Evolutionary conservation across 2,329 filamentous ascomycete species (phyloP), one percentile per base, ranked within the genome.

Genomic region (Xylariales sp.): DNA sequence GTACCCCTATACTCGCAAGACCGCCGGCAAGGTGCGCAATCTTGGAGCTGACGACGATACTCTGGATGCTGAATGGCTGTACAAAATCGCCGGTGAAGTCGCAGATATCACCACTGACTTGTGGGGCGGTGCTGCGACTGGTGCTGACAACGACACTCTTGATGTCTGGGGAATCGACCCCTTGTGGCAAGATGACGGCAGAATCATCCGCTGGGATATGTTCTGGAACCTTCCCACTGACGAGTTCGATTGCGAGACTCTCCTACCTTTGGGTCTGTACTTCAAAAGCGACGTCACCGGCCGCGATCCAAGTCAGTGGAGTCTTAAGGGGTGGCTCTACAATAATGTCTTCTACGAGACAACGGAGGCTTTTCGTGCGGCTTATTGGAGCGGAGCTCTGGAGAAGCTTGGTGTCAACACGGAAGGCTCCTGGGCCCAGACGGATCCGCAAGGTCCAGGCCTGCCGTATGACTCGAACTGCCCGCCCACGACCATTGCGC

Each of bases 321-420:
- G 53, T 11, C 52, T 76, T 0, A 60, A 65, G 14, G 71, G 70
- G 2, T 79, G 74, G 71, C 67, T 74, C 12, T 79, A 77, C 51
- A 70, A 76, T 43, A 67, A 68, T 32, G 54, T 71, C n/a, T 71
- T 71, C 46, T 81, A 78, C 49, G 53, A 63, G 22, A 69, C 68
- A 4, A 71, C 69, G 1, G 62, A 74, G 14, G 65, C 62, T 4
- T 72, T 78, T 53, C 58, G 69, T 24, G 49, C 42, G 0, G 71
- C 72, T 2, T 70, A 66, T 49, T 65, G 57, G 42, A 56, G 56
- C 16, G 57, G 61, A 3, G 60, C 55, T 4, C 74, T 78, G 45
- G 62, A 65, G 35, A 74, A 72, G 50, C 60, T 72, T 16, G 60
- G 61, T 21, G 57, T 68, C 16, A 72, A 71, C 33, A 57, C 71